Percentiles rank a stretch among this genome's conserved stretches.
Evolutionary conservation across 768 basidiomycete species (phyloP).

Genomic region (Lactarius vividus): DNA sequence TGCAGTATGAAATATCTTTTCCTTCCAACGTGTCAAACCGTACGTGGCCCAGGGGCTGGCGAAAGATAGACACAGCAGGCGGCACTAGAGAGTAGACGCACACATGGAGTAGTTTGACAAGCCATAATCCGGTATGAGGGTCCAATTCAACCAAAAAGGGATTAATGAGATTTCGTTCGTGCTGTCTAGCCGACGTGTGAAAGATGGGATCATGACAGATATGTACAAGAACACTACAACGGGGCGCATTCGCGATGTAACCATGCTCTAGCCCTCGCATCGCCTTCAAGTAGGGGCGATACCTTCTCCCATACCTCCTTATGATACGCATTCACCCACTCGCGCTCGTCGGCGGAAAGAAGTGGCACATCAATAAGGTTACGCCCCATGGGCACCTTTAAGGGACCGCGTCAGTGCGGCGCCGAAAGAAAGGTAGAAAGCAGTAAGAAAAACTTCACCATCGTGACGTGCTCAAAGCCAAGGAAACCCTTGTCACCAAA

Average conservation of each 20-base stretch:
- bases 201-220: neutral
- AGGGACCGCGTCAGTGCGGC: slow-evolving; percentile 9
- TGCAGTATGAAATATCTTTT: too few species aligned
- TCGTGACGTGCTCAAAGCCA: slow-evolving; percentile 81
- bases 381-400: slow-evolving; percentile 80
- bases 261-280: slow-evolving; percentile 59
- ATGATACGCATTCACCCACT: slow-evolving; percentile 87
- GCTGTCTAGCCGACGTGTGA: neutral
- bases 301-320: slow-evolving; percentile 70
- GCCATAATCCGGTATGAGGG: too few species aligned
- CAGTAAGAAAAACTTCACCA: slow-evolving; percentile 52
- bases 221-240: slow-evolving; percentile 25
- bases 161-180: neutral
- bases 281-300: slow-evolving; percentile 62
- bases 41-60: too few species aligned
- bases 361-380: slow-evolving; percentile 68
- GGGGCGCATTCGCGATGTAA: slow-evolving; percentile 55
- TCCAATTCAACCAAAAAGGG: neutral
- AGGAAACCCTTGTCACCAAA: slow-evolving; percentile 87
- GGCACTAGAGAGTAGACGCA: too few species aligned
- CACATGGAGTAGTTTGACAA: too few species aligned
- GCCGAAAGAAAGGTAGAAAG: neutral
- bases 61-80: too few species aligned
- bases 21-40: too few species aligned
- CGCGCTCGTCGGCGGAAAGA: slow-evolving; percentile 62